Evolutionary conservation across 1,284 basidiomycete species (phyloP).

Genomic region (Puccinia coronata): DNA sequence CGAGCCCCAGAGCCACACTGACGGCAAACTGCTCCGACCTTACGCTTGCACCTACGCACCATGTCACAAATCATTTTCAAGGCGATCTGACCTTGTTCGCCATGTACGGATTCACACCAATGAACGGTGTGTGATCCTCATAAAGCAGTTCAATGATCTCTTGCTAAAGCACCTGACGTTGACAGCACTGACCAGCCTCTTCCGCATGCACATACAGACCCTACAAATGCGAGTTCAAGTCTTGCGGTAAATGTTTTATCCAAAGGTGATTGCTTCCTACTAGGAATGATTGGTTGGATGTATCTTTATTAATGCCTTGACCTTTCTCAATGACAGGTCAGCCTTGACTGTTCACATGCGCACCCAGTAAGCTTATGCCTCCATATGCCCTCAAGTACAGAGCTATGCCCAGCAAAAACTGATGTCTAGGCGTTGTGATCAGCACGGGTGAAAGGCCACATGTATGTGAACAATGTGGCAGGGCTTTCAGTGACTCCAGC

Average conservation of each 20-base stretch:
- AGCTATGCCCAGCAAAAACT: background rate
- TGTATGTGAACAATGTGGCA: conserved; percentile 62
- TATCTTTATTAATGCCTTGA: conserved; percentile 58
- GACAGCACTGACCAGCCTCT: conserved; percentile 20
- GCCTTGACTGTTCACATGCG: conserved; percentile 57
- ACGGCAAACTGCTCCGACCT: conserved; percentile 53
- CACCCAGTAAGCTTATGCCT: conserved; percentile 59
- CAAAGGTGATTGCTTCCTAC: conserved; percentile 56
- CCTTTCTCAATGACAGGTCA: conserved; percentile 28
- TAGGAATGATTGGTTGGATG: conserved; percentile 51
- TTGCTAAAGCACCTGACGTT: background rate
- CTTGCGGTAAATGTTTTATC: conserved; percentile 57
- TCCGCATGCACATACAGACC: conserved; percentile 51
- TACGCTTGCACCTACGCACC: conserved; percentile 59
- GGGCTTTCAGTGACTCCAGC: conserved; percentile 65
- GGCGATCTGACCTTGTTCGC: conserved; percentile 62
- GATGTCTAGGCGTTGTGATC: conserved; percentile 52
- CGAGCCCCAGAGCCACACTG: conserved; percentile 30
- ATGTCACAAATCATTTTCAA: conserved; percentile 62
- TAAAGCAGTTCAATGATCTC: background rate
- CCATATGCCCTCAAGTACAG: background rate
- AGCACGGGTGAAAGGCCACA: conserved; percentile 66
- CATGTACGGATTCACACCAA: conserved; percentile 62
- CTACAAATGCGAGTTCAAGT: conserved; percentile 51
- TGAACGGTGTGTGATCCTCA: conserved; percentile 53